A percentile compares a stretch with the other conserved stretches of the same genome.
phyloP scores from a whole-genome alignment of 768 basidiomycete species.

The Macrolepiota dolichaula region DNA sequence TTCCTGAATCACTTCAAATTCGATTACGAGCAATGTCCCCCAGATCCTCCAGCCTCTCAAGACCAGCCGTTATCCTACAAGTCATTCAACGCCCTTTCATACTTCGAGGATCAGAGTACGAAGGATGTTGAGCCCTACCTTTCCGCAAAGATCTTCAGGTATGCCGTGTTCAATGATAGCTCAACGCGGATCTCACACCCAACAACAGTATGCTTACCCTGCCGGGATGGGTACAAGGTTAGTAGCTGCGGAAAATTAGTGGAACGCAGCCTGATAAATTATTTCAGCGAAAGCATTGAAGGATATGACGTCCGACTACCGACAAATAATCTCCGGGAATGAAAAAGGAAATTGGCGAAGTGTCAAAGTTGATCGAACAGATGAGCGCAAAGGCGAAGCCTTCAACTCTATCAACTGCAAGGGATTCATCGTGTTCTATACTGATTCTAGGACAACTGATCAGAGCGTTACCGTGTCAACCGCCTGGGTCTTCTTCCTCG shows the following conservation, averaged over 20 bases:
- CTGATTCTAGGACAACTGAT: no score
- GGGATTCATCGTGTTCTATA: no score
- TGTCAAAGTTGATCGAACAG: background rate
- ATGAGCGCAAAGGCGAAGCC: background rate
- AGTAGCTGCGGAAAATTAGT: background rate
- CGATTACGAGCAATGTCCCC: background rate
- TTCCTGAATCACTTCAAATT: background rate
- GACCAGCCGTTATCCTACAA: background rate
- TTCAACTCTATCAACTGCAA: background rate
- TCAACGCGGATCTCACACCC: background rate
- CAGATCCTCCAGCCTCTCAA: background rate
- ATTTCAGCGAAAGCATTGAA: background rate
- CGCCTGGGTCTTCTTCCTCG: no score
- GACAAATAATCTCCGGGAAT: no score
- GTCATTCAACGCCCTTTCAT: background rate
- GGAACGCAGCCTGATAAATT: background rate
- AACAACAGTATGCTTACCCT: background rate
- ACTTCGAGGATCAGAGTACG: background rate
- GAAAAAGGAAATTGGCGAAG: no score
- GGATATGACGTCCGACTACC: background rate
- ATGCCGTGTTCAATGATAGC: background rate
- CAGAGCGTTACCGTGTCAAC: no score
- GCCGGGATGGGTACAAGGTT: background rate
- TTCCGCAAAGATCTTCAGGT: background rate
- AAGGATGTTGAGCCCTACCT: no score